Percentiles rank a stretch among this genome's conserved stretches.
Evolutionary conservation across 176 grass and related monocot species (phyloP).

Genomic region (Carex scoparia): DNA sequence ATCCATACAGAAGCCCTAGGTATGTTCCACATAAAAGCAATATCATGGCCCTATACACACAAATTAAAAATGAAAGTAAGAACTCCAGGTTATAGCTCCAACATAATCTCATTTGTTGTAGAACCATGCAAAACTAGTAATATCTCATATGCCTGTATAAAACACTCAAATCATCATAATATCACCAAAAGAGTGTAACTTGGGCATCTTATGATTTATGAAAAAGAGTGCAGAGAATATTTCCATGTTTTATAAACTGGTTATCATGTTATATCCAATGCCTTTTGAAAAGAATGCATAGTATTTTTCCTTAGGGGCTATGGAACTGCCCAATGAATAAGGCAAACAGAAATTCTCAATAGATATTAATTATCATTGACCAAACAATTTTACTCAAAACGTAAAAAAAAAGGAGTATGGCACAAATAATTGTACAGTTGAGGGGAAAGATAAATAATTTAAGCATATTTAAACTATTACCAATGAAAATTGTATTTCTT

Average conservation of each 20-base stretch:
- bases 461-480: slow-evolving; percentile 15
- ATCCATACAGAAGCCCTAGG: slow-evolving; percentile 51
- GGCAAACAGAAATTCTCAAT: background rate
- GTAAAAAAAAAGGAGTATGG: background rate
- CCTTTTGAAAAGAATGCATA: too few species aligned
- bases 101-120: background rate
- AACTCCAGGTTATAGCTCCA: background rate
- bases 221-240: background rate
- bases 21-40: slow-evolving; percentile 52
- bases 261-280: background rate
- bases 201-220: background rate
- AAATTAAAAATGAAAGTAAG: background rate
- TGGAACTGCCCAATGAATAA: background rate
- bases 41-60: slow-evolving; percentile 21
- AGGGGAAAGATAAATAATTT: background rate
- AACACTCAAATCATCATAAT: background rate
- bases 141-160: background rate
- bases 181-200: background rate
- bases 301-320: background rate
- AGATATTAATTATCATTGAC: background rate
- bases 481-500: slow-evolving; percentile 45
- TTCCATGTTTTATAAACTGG: background rate
- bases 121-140: background rate
- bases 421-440: slow-evolving; percentile 3
- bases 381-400: background rate